Evolutionary conservation across 2,329 filamentous ascomycete species (phyloP), one percentile per base, ranked within the genome.

Genomic region (Microsporum canis): DNA sequence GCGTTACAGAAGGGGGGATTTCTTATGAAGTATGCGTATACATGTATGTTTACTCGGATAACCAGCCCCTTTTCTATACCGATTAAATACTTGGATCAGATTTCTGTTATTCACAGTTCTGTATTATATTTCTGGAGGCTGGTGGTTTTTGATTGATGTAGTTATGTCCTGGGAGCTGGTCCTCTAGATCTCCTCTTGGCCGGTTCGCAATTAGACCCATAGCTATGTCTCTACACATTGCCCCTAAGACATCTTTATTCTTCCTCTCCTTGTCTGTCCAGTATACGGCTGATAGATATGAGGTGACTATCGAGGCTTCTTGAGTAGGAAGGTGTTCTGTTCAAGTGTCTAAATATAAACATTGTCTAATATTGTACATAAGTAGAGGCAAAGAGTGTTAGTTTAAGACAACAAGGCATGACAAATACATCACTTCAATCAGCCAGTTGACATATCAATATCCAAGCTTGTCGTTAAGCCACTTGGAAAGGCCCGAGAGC

Each of bases 381-480:
- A 14, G 6, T 57, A 17, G 5, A n/a, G 5, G 39, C 17, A 5
- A n/a, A 57, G 8, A 39, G 33, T 14, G 27, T 10, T 55, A 33
- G 7, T 33, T n/a, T 17, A 14, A 17, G n/a, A 55, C n/a, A 47
- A 5, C 5, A 47, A 47, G 12, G 17, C 8, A 47, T 47, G 23
- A 5, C n/a, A 55, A 55, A 55, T 55, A 33, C 17, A 23, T 23
- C 17, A 34, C 27, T 7, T 41, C 34, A 29, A 4, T 43, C 34
- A 31, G 27, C 17, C 17, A 14, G 39, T 31, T 17, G 29, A 27
- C 34, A 17, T 6, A 41, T 63, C 56, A 63, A 39, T 61, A 61
- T 31, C 65, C 65, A 60, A 69, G 61, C 59, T 67, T 66, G 38
- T n/a, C 55, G 23, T 68, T 65, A 1, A 69, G 64, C 68, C 68